Base-by-base conservation (phyloP, 108 stramenopile species). In the Craspedostauros australis region DNA sequence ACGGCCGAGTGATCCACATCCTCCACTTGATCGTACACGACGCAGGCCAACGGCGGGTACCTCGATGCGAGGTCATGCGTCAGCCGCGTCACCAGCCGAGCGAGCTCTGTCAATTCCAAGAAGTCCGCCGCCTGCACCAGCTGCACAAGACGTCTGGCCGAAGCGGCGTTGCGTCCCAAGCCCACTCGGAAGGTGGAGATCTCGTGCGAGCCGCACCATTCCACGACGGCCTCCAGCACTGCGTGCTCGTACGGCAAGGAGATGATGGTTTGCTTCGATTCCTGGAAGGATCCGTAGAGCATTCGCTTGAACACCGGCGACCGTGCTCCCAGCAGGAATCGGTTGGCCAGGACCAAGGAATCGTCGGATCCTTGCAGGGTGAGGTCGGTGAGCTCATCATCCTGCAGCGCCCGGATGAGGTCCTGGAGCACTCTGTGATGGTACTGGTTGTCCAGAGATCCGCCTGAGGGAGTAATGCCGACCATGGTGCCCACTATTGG, bases 11-110 rank as follows among this genome's bases (percentile, higher is more conserved):
- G n/a, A 18, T 46, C 40, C 23, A 51, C 43, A 47, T 66, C 57
- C n/a, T n/a, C n/a, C 32, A 51, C 59, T 72, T 81, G 76, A 50
- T 81, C 80, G 30, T 72, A 81, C 24, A 81, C 59, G 18, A 70
- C 76, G 58, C 80, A 81, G 37, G 80, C 80, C 70, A 81, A 54
- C 4, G 70, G 65, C 25, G 69, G 64, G 34, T 67, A 64, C 38
- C 60, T 54, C 30, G 70, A 60, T 21, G 72, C 75, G 1, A 74
- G 55, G 30, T 65, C 69, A 37, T 73, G 57, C 18, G 63, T 42
- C 34, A 66, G 56, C 48, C 57, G 50, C 20, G 75, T 62, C 0
- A 66, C 51, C 24, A 75, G 24, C 26, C 68, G 53, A 4, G 46
- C 73, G 20, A 81, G 37, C 2, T 50, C 73, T 12, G 31, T 38